phyloP scores from a whole-genome alignment of 805 yeast genomes.

The Torulaspora gathmanii region DNA sequence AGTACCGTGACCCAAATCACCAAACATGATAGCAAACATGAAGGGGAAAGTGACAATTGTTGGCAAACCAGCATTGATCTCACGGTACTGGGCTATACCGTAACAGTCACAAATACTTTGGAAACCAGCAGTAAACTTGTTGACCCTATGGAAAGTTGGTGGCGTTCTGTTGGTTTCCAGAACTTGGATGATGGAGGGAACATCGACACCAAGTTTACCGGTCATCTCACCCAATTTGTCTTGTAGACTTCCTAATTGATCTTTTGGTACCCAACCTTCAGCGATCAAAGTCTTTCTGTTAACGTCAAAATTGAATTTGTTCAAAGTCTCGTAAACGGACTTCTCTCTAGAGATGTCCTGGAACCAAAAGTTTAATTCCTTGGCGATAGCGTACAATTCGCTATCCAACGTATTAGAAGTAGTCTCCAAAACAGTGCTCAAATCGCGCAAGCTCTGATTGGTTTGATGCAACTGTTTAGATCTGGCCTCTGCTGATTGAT shows the following conservation, averaged over 20 bases:
- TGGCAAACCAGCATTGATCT: constrained; percentile 71
- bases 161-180: constrained; percentile 62
- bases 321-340: constrained; percentile 53
- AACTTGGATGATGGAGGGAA: constrained; percentile 51
- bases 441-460: constrained; percentile 43
- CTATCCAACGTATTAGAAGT: constrained; percentile 54
- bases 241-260: constrained; percentile 47
- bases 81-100: constrained; percentile 70
- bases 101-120: constrained; percentile 73
- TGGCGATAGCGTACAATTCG: constrained; percentile 59
- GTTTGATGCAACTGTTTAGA: constrained; percentile 38
- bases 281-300: constrained; percentile 62
- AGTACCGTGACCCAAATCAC: constrained; percentile 77
- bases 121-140: constrained; percentile 64
- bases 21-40: constrained; percentile 81
- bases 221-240: constrained; percentile 41
- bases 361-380: constrained; percentile 60
- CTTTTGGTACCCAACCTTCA: constrained; percentile 70
- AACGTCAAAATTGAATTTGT: constrained; percentile 63
- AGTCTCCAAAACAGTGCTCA: constrained; percentile 45
- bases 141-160: constrained; percentile 66
- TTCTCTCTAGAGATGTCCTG: constrained; percentile 50
- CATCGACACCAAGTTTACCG: constrained; percentile 28
- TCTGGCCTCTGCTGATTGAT: constrained; percentile 39
- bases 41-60: constrained; percentile 73